Percentiles rank a stretch among this genome's conserved stretches.
phyloP scores from a whole-genome alignment of 202 grass and related monocot genomes.

The Digitaria exilis region DNA sequence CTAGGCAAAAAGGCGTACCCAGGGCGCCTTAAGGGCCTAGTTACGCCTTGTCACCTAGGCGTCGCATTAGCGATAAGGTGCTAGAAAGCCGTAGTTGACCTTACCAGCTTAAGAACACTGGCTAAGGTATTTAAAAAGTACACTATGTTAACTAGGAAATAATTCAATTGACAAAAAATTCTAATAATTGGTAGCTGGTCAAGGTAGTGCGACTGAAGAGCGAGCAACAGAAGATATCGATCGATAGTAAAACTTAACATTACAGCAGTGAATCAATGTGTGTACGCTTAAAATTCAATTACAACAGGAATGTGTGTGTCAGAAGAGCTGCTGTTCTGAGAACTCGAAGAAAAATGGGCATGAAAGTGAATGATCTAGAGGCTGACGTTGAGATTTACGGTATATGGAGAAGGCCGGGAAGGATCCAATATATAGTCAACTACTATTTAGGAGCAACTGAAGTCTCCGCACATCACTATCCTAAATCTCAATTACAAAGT shows the following conservation, averaged over 20 bases:
- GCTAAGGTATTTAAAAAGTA: too few relatives aligned
- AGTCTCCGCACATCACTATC: not conserved
- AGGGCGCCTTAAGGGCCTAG: too few relatives aligned
- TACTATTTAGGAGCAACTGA: not conserved
- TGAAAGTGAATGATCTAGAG: not conserved
- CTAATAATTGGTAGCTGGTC: not conserved
- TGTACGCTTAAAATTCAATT: not conserved
- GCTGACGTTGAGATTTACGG: not conserved
- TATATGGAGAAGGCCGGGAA: not conserved
- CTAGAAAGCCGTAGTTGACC: too few relatives aligned
- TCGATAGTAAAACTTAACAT: not conserved
- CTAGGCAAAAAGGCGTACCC: too few relatives aligned
- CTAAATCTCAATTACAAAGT: slow-evolving; percentile 3
- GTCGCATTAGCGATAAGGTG: too few relatives aligned
- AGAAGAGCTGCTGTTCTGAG: not conserved
- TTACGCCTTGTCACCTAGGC: too few relatives aligned
- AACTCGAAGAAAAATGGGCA: not conserved
- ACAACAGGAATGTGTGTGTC: not conserved
- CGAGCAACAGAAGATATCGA: not conserved
- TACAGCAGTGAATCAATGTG: not conserved
- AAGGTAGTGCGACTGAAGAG: too few relatives aligned
- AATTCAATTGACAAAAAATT: not conserved
- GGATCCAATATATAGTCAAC: not conserved
- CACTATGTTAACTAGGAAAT: not conserved
- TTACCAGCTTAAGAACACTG: too few relatives aligned